phyloP scores from a whole-genome alignment of 2,329 filamentous ascomycete species.

The Lasiodiplodia hormozganensis region DNA sequence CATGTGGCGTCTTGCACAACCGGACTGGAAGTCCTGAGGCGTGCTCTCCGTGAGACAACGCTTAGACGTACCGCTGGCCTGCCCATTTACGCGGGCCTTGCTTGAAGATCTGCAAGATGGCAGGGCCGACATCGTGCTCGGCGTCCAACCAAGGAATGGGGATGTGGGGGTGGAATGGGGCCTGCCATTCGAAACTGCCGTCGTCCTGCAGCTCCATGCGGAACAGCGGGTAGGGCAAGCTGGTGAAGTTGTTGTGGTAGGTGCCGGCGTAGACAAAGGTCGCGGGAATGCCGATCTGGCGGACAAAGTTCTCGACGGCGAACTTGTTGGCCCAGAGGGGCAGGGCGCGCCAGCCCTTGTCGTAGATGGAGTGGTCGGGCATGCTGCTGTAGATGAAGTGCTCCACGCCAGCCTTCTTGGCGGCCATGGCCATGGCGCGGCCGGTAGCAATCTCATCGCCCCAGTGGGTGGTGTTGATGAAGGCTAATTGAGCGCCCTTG shows the following conservation, averaged over 20 bases:
- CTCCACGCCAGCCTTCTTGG: slow-evolving; percentile 81
- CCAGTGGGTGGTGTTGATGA: slow-evolving; percentile 98
- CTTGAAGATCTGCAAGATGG: slow-evolving; percentile 92
- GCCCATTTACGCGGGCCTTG: slow-evolving; percentile 88
- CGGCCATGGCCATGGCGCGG: slow-evolving; percentile 85
- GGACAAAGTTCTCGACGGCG: slow-evolving; percentile 88
- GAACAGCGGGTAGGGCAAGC: slow-evolving; percentile 88
- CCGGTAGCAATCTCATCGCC: slow-evolving; percentile 93
- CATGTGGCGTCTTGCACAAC: neutral
- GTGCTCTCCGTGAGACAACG: slow-evolving; percentile 11
- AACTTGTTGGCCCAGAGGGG: slow-evolving; percentile 94
- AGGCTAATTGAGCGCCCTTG: slow-evolving; percentile 83
- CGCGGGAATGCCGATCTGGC: slow-evolving; percentile 79
- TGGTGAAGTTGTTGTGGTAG: slow-evolving; percentile 99
- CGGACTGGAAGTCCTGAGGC: neutral
- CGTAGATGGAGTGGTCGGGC: slow-evolving; percentile 89
- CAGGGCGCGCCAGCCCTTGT: slow-evolving; percentile 77
- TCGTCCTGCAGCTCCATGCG: slow-evolving; percentile 89
- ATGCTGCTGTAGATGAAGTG: slow-evolving; percentile 98
- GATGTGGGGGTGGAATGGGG: slow-evolving; percentile 88
- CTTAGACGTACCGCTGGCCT: slow-evolving; percentile 63
- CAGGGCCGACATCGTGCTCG: slow-evolving; percentile 93
- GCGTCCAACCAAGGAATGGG: slow-evolving; percentile 95
- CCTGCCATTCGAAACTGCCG: slow-evolving; percentile 89
- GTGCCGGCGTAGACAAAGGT: slow-evolving; percentile 97